Conservation (phyloP, 1,139 yeast species). For the Hyphopichia khmerensis region DNA sequence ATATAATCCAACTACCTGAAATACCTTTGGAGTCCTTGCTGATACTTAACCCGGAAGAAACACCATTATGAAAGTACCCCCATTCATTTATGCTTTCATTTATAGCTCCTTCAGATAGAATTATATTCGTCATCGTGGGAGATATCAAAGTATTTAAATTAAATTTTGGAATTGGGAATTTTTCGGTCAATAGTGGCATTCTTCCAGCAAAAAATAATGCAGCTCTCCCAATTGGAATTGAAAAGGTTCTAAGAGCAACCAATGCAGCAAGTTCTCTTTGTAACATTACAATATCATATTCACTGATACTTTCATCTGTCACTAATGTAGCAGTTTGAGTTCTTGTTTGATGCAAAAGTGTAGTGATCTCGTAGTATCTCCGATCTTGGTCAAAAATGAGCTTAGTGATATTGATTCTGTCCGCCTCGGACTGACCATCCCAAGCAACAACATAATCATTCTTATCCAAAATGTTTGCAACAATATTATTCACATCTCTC, state of each 20-base stretch:
- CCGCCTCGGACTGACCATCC: constrained; percentile 70
- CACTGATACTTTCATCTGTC: constrained; percentile 41
- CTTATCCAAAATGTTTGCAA: constrained; percentile 45
- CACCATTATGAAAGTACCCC: constrained; percentile 95
- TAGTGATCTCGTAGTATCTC: constrained; percentile 74
- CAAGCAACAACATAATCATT: constrained; percentile 53
- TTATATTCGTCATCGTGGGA: constrained; percentile 66
- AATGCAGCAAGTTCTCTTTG: constrained; percentile 67
- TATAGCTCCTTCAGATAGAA: constrained; percentile 55
- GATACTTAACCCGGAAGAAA: constrained; percentile 79
- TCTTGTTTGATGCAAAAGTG: constrained; percentile 67
- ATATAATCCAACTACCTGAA: constrained; percentile 89
- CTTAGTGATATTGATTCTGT: constrained; percentile 62
- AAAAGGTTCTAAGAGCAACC: constrained; percentile 69
- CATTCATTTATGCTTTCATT: constrained; percentile 58
- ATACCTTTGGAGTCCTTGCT: constrained; percentile 69
- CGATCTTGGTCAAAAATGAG: constrained; percentile 76
- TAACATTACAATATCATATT: constrained; percentile 53
- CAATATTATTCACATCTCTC: constrained; percentile 49
- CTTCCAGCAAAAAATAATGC: constrained; percentile 70
- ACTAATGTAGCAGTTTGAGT: constrained; percentile 52
- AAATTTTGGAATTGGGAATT: constrained; percentile 74
- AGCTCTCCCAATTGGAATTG: constrained; percentile 78
- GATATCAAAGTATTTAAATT: constrained; percentile 66
- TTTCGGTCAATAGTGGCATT: constrained; percentile 80